Conservation (phyloP, 257 asterid genomes). For the Solanum arcanum region DNA sequence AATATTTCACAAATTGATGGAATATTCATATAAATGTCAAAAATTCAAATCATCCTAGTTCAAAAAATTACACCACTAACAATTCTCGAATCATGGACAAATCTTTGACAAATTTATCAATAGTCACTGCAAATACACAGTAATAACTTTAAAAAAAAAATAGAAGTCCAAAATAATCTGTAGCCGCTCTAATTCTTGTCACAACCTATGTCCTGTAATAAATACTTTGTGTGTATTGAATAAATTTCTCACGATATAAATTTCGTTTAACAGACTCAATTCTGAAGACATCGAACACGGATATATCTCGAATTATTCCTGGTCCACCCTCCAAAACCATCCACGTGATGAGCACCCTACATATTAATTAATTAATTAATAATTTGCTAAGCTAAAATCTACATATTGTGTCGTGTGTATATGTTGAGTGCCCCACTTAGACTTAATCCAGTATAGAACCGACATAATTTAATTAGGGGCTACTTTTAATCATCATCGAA, state of each 20-base stretch:
- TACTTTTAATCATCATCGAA: neutral
- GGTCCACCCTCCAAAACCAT: neutral
- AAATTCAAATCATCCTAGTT: neutral
- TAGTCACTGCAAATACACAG: neutral
- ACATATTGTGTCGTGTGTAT: neutral
- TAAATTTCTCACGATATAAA: too few species aligned
- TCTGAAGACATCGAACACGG: too few species aligned
- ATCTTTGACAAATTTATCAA: too few species aligned
- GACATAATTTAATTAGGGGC: neutral
- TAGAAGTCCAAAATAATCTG: fast-evolving
- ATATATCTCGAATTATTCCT: too few species aligned
- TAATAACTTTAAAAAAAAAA: too few species aligned
- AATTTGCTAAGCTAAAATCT: neutral
- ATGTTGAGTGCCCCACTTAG: neutral
- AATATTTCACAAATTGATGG: too few species aligned
- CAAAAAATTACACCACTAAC: too few species aligned
- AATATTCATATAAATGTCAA: too few species aligned
- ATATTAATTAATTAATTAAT: too few species aligned
- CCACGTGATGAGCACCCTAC: neutral
- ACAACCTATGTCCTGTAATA: neutral
- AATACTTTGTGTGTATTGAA: too few species aligned
- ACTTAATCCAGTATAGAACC: neutral
- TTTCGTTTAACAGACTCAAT: too few species aligned
- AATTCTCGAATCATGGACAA: too few species aligned
- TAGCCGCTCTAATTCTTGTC: neutral